Evolutionary conservation across 2,329 filamentous ascomycete species (phyloP).

Genomic region (Pseudogymnoascus verrucosus): DNA sequence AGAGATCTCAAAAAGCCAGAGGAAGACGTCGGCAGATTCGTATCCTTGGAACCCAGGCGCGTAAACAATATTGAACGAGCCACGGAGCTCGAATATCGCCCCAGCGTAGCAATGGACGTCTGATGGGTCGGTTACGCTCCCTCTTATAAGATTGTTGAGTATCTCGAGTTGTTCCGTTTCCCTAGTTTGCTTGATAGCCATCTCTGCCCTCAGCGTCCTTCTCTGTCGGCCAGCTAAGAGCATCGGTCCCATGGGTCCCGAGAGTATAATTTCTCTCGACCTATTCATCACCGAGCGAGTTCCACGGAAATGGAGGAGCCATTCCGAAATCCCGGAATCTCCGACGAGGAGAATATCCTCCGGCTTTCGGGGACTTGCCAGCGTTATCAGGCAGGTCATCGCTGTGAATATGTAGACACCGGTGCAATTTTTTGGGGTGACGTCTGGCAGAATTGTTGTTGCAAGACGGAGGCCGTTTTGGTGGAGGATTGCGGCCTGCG

Average conservation of each 20-base stretch:
- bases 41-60: slow-evolving; percentile 16
- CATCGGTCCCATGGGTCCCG: slow-evolving; percentile 22
- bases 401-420: slow-evolving; percentile 34
- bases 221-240: slow-evolving; percentile 22
- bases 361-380: slow-evolving; percentile 29
- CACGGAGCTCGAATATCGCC: slow-evolving; percentile 30
- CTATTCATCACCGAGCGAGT: slow-evolving; percentile 28
- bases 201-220: slow-evolving; percentile 12
- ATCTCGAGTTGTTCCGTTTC: slow-evolving; percentile 16
- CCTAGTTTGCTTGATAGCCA: slow-evolving; percentile 9
- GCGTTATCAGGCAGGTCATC: slow-evolving; percentile 30
- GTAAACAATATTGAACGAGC: slow-evolving; percentile 24
- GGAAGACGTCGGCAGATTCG: slow-evolving; percentile 33
- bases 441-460: slow-evolving; percentile 27
- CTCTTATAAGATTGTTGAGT: slow-evolving; percentile 18
- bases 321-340: slow-evolving; percentile 29
- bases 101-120: slow-evolving; percentile 24
- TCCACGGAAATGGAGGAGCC: slow-evolving; percentile 32
- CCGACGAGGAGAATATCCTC: slow-evolving; percentile 31
- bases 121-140: slow-evolving; percentile 16
- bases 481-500: slow-evolving; percentile 32
- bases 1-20: slow-evolving; percentile 33
- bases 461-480: slow-evolving; percentile 26
- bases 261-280: slow-evolving; percentile 19
- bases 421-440: slow-evolving; percentile 29